Conservation (phyloP, 352 stramenopile species). For the Phytopythium mirpurense region DNA sequence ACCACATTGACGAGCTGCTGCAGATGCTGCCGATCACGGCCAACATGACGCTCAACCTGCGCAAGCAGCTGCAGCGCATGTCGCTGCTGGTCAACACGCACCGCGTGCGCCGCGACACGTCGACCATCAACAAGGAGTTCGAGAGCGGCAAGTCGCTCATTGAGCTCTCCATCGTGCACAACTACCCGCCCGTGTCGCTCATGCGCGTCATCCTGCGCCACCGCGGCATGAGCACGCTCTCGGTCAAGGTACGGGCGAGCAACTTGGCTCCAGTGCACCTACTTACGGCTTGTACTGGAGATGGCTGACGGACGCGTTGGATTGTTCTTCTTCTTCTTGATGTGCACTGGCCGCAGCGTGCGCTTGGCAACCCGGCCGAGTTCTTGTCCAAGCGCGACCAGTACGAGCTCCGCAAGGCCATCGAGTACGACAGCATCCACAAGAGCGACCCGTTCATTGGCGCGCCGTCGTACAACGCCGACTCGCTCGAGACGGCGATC, state of each 20-base stretch:
- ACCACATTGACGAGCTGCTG: conserved; percentile 74
- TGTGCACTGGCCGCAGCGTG: conserved; percentile 27
- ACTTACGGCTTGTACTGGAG: no score
- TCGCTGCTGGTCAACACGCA: conserved; percentile 84
- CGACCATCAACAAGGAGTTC: conserved; percentile 64
- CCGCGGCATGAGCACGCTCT: conserved; percentile 52
- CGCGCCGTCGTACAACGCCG: conserved; percentile 57
- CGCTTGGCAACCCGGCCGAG: conserved; percentile 37
- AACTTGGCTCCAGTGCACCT: neutral
- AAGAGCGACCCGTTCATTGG: conserved; percentile 80
- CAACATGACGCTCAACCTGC: conserved; percentile 85
- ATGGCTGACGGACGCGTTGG: neutral
- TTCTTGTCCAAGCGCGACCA: conserved; percentile 65
- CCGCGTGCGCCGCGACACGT: conserved; percentile 56
- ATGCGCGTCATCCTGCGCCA: conserved; percentile 75
- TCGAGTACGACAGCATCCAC: conserved; percentile 79
- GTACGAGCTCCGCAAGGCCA: conserved; percentile 62
- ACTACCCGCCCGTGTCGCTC: conserved; percentile 80
- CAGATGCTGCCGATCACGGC: conserved; percentile 84
- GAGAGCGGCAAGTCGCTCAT: conserved; percentile 72
- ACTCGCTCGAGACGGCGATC: conserved; percentile 70
- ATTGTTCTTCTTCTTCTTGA: no score
- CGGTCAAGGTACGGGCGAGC: conserved; percentile 70
- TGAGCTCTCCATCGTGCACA: conserved; percentile 63
- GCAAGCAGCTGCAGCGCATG: conserved; percentile 83